These are phyloP conservation scores for Ramichloridium luteum DNA, from an alignment of 2,329 filamentous ascomycete genomes.

Conservation along the genomic window DNA sequence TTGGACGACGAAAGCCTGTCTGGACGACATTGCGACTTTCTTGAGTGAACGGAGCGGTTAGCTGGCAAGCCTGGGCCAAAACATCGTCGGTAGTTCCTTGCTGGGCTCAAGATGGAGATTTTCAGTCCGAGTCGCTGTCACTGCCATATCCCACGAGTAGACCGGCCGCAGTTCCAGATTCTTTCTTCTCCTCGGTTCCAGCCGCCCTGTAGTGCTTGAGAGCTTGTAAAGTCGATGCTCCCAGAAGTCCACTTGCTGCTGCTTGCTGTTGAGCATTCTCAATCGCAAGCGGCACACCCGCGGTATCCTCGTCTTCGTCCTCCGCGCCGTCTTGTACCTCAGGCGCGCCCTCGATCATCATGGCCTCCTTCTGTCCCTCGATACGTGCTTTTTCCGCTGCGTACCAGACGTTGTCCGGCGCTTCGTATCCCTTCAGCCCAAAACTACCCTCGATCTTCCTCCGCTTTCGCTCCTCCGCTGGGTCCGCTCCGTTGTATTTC, in stretches of 20 bases:
- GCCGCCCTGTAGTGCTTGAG: constrained; percentile 46
- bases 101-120: no score
- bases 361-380: constrained; percentile 51
- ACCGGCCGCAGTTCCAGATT: constrained; percentile 46
- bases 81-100: no score
- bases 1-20: constrained; percentile 26
- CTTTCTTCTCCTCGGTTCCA: constrained; percentile 36
- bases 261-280: constrained; percentile 19
- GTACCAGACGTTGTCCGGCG: constrained; percentile 88
- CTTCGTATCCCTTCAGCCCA: constrained; percentile 81
- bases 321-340: constrained; percentile 36
- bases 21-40: constrained; percentile 31
- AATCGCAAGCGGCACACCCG: constrained; percentile 28
- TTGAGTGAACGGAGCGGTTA: constrained; percentile 18
- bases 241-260: constrained; percentile 57
- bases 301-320: constrained; percentile 24
- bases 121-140: constrained; percentile 61
- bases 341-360: constrained; percentile 35
- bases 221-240: constrained; percentile 67
- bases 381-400: constrained; percentile 60
- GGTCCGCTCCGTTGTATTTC: constrained; percentile 41
- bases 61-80: no score
- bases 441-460: constrained; percentile 83
- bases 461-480: constrained; percentile 65
- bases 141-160: constrained; percentile 82